Evolutionary conservation across 2,329 filamentous ascomycete genomes (phyloP), one percentile per base, ranked within the genome.

Genomic region (Fonsecaea pugnacius): DNA sequence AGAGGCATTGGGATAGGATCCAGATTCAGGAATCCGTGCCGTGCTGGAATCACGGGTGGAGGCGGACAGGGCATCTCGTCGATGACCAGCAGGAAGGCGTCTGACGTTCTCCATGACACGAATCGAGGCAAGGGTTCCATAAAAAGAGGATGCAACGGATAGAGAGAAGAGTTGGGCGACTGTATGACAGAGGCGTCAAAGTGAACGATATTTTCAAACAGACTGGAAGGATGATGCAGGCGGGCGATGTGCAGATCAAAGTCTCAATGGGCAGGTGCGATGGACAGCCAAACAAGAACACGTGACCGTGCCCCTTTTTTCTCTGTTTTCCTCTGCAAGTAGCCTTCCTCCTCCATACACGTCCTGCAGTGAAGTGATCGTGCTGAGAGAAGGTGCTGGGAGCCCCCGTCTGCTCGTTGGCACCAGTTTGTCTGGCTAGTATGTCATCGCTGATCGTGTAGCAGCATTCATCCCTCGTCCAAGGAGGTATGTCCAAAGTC

Each of bases 21-120:
- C 52, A 18, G 36, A 36, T 6, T 52, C 18, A 35, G 33, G 46
- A 18, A 43, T 40, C 36, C 14, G 54, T 51, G 54, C 24, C 10
- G 46, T 53, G 53, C 36, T 40, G 30, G 43, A n/a, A 38, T 56
- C 38, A 56, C 53, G 63, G 53, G 38, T 36, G 32, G 59, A 53
- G 56, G 48, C 27, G 59, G 18, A 38, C 6, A 27, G 7, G 12
- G 51, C 50, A 35, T 55, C 48, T 35, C 48, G 59, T 32, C 54
- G 18, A 52, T 54, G 38, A 14, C 30, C n/a, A 21, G 63, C 21
- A 14, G 36, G 33, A 57, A 66, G 50, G 24, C 33, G 55, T 36
- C 33, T 52, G 54, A 60, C 55, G 38, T 56, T 56, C 24, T 66
- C 63, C 63, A 66, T 66, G 38, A n/a, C 63, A 59, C 46, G 24